Base-by-base conservation (phyloP, 768 basidiomycete species). In the Russula sp. region DNA sequence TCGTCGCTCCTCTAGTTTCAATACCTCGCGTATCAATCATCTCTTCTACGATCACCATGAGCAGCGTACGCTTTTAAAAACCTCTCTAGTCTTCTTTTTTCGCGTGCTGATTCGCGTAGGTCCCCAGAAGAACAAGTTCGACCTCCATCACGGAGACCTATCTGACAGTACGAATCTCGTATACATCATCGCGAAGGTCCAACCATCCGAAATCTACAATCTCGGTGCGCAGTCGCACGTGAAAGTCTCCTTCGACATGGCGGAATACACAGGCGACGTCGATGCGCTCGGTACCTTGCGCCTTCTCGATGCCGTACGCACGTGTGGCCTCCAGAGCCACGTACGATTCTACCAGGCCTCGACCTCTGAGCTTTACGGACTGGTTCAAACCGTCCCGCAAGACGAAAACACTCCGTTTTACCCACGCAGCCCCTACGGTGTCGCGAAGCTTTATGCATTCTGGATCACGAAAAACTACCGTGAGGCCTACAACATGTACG, bases 181-280 rank as follows among this genome's bases (percentile, higher is more conserved):
- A 51, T 94, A 94, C 77, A 89, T 98, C 79, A 88, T 98, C 74
- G 89, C 96, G 3, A 87, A 92, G 71, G 94, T 97, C 61, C 90
- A 90, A 75, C 95, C 95, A 2, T 88, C 93, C 24, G 96, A 98
- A 77, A 88, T 98, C 65, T 98, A 97, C 84, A 98, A 98, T 76
- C 88, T 98, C 58, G 95, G 94, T 51, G 95, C 95, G 18, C 95
- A 98, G 76, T 94, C 92, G 49, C 95, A 98, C 79, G 95, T 98
- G 80, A 98, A 98, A 76, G 95, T 98, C 69, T 97, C 94, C 30
- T 98, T 98, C 75, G 96, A 98, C 76, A 96, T 98, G 93, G 92
- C 95, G 28, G 95, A 98, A 77, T 98, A 98, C 79, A 98, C 96
- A 0, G 94, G 92, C 57, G 96, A 98, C 72, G 95, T 98, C 55